These are phyloP conservation scores for Trichoderma sp. DNA, from an alignment of 2,329 filamentous ascomycete species.

Conservation along the genomic window DNA sequence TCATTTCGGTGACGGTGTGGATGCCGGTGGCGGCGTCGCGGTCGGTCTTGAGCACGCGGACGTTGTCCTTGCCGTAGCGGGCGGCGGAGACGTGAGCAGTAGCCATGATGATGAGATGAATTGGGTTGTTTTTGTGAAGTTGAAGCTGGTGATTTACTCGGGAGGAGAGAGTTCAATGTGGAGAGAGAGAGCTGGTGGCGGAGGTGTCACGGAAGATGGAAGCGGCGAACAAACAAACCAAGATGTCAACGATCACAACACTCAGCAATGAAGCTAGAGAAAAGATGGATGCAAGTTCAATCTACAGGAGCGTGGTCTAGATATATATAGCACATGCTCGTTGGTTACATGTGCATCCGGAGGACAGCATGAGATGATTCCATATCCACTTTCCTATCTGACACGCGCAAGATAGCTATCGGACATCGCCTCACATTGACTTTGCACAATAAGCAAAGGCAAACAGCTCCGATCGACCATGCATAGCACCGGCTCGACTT, in stretches of 20 bases:
- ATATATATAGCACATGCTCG: background rate
- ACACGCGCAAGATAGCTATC: background rate
- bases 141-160: background rate
- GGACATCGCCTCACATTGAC: constrained; percentile 13
- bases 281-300: background rate
- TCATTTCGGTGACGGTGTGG: constrained; percentile 93
- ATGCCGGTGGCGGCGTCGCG: constrained; percentile 72
- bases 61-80: constrained; percentile 94
- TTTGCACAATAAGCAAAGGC: background rate
- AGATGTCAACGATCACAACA: background rate
- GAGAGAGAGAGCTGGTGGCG: background rate
- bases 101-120: constrained; percentile 22
- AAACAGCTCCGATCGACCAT: background rate
- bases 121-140: constrained; percentile 18
- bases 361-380: background rate
- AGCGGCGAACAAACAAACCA: background rate
- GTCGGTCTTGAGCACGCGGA: constrained; percentile 95
- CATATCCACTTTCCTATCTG: background rate
- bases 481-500: background rate
- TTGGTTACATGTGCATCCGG: background rate
- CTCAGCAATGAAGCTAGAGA: background rate
- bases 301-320: background rate
- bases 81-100: constrained; percentile 64
- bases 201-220: background rate
- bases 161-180: background rate